phyloP scores from a whole-genome alignment of 495 filamentous ascomycete genomes.

The Hypoxylon fuscum region DNA sequence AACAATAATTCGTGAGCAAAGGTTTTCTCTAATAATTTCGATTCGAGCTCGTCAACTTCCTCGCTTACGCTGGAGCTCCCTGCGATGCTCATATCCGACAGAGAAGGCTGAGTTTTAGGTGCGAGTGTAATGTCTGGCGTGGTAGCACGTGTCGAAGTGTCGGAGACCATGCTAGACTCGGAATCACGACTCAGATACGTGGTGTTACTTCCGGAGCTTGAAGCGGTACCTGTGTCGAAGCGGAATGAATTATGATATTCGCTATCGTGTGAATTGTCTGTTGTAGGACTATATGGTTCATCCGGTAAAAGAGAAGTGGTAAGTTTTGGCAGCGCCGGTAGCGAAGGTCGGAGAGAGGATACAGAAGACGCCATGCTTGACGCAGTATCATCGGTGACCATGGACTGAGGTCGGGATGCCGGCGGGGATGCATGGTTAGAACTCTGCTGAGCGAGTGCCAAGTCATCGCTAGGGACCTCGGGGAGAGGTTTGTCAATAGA shows the following conservation, averaged over 20 bases:
- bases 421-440: slow-evolving; percentile 45
- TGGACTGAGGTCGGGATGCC: slow-evolving; percentile 52
- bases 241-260: slow-evolving; percentile 59
- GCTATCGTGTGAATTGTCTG: slow-evolving; percentile 49
- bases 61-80: slow-evolving; percentile 72
- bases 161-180: slow-evolving; percentile 80
- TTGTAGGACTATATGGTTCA: slow-evolving; percentile 59
- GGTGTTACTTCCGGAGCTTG: slow-evolving; percentile 67
- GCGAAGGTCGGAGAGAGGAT: slow-evolving; percentile 50
- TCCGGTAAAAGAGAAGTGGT: slow-evolving; percentile 53
- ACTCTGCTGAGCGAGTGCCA: slow-evolving; percentile 47
- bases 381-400: slow-evolving; percentile 42
- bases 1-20: slow-evolving; percentile 89
- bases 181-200: slow-evolving; percentile 85
- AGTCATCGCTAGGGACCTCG: slow-evolving; percentile 53
- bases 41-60: slow-evolving; percentile 79
- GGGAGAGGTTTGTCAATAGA: slow-evolving; percentile 46
- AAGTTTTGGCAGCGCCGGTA: slow-evolving; percentile 59
- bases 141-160: slow-evolving; percentile 87
- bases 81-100: slow-evolving; percentile 66
- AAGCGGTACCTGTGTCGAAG: slow-evolving; percentile 59
- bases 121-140: slow-evolving; percentile 73
- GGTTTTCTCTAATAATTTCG: slow-evolving; percentile 82
- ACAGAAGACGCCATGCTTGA: slow-evolving; percentile 50
- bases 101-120: slow-evolving; percentile 57